A percentile compares a stretch with the other conserved stretches of the same genome.
Evolutionary conservation across 108 stramenopile species (phyloP).

Genomic region (Nitzschia sp.): DNA sequence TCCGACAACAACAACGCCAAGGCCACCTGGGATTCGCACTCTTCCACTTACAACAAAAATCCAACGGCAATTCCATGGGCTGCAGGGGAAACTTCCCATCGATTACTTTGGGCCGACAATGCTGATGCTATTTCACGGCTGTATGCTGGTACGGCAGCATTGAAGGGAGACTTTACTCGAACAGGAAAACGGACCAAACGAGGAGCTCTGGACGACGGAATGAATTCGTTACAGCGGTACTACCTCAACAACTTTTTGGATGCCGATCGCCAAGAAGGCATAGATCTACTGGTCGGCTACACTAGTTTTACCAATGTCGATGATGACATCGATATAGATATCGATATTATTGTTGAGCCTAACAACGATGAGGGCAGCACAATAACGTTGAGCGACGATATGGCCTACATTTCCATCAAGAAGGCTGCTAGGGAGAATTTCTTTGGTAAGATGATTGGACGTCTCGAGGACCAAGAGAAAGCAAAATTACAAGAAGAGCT

Average conservation of each 20-base stretch:
- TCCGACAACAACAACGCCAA: constrained; percentile 41
- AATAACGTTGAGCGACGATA: constrained; percentile 16
- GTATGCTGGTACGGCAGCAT: constrained; percentile 94
- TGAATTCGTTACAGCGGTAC: constrained; percentile 95
- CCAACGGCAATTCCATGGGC: constrained; percentile 64
- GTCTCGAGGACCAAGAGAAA: not conserved
- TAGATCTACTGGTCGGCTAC: constrained; percentile 89
- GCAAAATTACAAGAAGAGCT: not conserved
- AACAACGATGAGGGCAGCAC: constrained; percentile 20
- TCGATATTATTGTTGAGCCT: not conserved
- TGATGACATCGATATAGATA: constrained; percentile 1
- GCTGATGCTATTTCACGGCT: constrained; percentile 90
- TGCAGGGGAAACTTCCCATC: constrained; percentile 72
- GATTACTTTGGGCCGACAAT: constrained; percentile 87
- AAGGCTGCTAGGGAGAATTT: not conserved
- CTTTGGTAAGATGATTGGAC: constrained; percentile 10
- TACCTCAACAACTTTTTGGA: constrained; percentile 96
- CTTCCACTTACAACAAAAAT: constrained; percentile 32
- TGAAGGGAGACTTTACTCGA: constrained; percentile 94
- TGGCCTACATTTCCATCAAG: not conserved
- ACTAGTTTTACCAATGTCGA: constrained; percentile 42
- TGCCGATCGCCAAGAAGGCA: constrained; percentile 93
- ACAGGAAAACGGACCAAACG: constrained; percentile 89
- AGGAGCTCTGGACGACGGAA: constrained; percentile 93
- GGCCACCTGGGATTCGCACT: constrained; percentile 42